Evolutionary conservation across 1,284 basidiomycete genomes (phyloP).

Genomic region (Trichosporon faecale): DNA sequence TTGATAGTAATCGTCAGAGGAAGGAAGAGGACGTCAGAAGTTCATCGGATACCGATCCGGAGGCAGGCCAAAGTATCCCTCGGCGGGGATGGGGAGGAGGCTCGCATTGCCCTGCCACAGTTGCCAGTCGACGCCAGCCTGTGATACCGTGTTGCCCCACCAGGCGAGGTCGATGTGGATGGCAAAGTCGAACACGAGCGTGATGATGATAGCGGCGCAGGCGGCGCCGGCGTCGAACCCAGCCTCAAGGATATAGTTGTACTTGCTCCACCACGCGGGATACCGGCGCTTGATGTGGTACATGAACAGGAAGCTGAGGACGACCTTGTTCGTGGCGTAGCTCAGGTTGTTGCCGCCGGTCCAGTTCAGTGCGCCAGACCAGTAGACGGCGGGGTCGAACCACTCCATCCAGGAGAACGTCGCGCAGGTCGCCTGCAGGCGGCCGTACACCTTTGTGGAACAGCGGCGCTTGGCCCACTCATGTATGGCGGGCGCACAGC

Average conservation of each 20-base stretch:
- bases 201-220: conserved; percentile 23
- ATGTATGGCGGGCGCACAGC: background rate
- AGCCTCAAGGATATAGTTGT: conserved; percentile 28
- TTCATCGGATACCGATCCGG: conserved; percentile 12
- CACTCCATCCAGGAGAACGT: conserved; percentile 4
- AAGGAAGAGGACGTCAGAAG: background rate
- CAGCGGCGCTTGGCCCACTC: background rate
- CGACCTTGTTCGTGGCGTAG: conserved; percentile 15
- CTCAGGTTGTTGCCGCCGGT: conserved; percentile 18
- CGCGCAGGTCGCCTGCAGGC: background rate
- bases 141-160: conserved; percentile 18
- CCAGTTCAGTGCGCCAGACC: conserved; percentile 17
- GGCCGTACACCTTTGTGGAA: background rate
- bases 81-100: conserved; percentile 11
- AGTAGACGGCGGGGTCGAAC: conserved; percentile 20
- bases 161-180: conserved; percentile 7
- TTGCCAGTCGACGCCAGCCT: conserved; percentile 11
- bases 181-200: conserved; percentile 14
- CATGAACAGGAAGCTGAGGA: conserved; percentile 18
- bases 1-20: no score
- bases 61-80: conserved; percentile 17
- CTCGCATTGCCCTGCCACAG: conserved; percentile 13
- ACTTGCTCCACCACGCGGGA: conserved; percentile 26
- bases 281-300: conserved; percentile 27
- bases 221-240: conserved; percentile 19